phyloP scores from a whole-genome alignment of 108 stramenopile genomes.

The Nannochloropsis granulata region DNA sequence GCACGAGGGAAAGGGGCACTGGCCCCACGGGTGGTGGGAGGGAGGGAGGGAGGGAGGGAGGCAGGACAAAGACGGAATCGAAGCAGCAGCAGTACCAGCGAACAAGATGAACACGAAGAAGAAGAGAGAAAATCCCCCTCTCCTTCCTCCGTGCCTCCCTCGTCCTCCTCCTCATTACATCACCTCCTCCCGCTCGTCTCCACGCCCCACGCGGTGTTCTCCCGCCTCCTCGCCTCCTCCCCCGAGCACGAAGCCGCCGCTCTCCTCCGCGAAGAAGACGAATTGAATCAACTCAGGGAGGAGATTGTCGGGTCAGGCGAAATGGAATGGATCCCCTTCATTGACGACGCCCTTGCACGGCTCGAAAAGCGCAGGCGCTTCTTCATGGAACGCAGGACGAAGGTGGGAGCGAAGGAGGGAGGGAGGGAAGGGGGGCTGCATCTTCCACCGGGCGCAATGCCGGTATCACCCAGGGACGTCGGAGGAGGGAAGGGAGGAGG shows the following conservation, averaged over 20 bases:
- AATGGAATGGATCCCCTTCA: background rate
- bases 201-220: background rate
- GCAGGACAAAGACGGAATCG: background rate
- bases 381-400: no score
- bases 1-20: background rate
- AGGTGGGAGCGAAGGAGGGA: no score
- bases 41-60: background rate
- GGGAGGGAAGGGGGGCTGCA: no score
- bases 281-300: background rate
- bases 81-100: background rate
- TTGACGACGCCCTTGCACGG: background rate
- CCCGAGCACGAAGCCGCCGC: background rate
- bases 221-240: background rate
- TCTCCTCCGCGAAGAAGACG: background rate
- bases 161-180: background rate
- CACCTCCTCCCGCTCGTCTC: background rate
- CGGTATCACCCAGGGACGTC: no score
- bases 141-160: background rate
- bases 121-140: background rate
- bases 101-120: background rate
- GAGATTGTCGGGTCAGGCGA: background rate
- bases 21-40: background rate
- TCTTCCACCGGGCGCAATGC: no score
- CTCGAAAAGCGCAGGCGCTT: background rate
- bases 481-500: no score